These are phyloP conservation scores for Aureobasidium leucospermi DNA, from an alignment of 2,329 filamentous ascomycete genomes.

Conservation along the genomic window DNA sequence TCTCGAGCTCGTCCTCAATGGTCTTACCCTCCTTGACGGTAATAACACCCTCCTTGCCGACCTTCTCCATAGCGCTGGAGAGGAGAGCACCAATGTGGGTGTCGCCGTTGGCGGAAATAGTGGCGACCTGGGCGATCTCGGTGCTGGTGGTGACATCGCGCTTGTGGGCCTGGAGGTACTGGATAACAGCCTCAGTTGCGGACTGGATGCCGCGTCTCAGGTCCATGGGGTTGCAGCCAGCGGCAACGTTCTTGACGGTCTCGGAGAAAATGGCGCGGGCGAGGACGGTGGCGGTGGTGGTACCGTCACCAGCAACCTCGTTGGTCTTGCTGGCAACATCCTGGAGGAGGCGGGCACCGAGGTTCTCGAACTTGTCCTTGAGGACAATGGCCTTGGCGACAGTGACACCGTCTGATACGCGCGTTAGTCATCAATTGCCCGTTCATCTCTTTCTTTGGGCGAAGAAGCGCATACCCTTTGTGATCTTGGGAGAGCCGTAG, in stretches of 20 bases:
- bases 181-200: constrained; percentile 87
- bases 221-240: constrained; percentile 99
- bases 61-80: constrained; percentile 98
- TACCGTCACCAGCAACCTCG: constrained; percentile 97
- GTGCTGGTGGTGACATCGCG: constrained; percentile 94
- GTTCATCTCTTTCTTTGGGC: neutral
- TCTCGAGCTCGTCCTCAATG: constrained; percentile 91
- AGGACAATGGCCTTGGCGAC: constrained; percentile 73
- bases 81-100: constrained; percentile 91
- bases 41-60: constrained; percentile 99
- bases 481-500: constrained; percentile 99
- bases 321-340: constrained; percentile 99
- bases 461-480: constrained; percentile 66
- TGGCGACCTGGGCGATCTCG: constrained; percentile 96
- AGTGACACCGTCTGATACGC: constrained; percentile 42
- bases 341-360: constrained; percentile 91
- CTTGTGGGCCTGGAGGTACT: constrained; percentile 93
- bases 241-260: constrained; percentile 99
- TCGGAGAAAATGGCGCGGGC: constrained; percentile 98
- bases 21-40: constrained; percentile 99
- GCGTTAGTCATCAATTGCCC: constrained; percentile 15
- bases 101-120: constrained; percentile 96
- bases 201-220: constrained; percentile 94
- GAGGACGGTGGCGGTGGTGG: constrained; percentile 94
- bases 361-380: constrained; percentile 99